Evolutionary conservation across 768 basidiomycete species (phyloP), one percentile per base, ranked within the genome.

Genomic region (Boletus eberwhitei): DNA sequence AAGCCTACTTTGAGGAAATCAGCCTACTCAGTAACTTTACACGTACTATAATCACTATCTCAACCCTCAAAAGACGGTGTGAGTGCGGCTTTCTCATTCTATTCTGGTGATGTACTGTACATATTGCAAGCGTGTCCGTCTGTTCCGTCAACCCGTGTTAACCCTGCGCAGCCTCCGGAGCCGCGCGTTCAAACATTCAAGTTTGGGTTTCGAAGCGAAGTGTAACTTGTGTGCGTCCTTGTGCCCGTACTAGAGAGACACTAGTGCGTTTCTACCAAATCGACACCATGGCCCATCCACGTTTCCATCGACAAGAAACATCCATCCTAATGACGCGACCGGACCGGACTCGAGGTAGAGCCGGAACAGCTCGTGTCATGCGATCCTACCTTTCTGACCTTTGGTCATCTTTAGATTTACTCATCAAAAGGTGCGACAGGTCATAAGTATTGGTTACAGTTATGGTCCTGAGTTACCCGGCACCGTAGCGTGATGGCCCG

Each of bases 321-420:
- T 37, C 24, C 2, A 16, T 17, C 14, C 12, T 32, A 29, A 14
- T 22, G 22, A 37, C 14, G 17, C 12, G 4, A 17, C 29, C 29
- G 8, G 29, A 26, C 5, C 24, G 13, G 11, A n/a, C n/a, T n/a
- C n/a, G n/a, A 44, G 16, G 31, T 9, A 14, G 32, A 24, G 24
- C 24, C 4, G 17, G 7, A 22, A 44, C 17, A 34, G 9, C 7
- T 22, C 12, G 16, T 31, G 78, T 72, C 1, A 73, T 68, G 11
- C 87, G 72, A 55, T 77, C 79, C 64, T 19, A 42, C 87, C 87
- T 71, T 29, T 70, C 54, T 22, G 19, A 9, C 16, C 84, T 74
- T 16, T 6, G 7, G 5, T 8, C 16, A 12, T 8, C 36, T 19
- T 24, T 49, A 8, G 8, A 50, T 51, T 14, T 26, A 34, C 13